Evolutionary conservation across 2,329 filamentous ascomycete species (phyloP), one percentile per base, ranked within the genome.

Genomic region (Microsporum audouinii): DNA sequence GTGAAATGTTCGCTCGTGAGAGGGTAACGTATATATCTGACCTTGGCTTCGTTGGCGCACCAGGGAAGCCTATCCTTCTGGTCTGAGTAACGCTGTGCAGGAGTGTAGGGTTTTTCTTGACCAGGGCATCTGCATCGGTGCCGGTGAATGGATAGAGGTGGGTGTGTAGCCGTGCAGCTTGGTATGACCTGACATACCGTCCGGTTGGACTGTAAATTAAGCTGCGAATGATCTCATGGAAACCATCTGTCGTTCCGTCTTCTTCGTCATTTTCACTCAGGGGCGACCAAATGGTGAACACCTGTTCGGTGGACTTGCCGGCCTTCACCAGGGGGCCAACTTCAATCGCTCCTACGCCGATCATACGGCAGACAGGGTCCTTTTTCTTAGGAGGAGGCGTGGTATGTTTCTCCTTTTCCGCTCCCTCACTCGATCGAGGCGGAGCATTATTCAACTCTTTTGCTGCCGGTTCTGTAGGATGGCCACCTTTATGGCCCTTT

Each of bases 21-120:
- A 99, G 75, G 0, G 91, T 96, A 51, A 99, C 75, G 71, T 99
- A 99, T 58, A 99, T 97, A 72, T 99, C 95, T 8, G 91, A 96
- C 68, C 95, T 82, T 14, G 88, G 81, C 71, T 90, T 91, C 0
- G 88, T 91, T 0, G 94, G 92, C 1, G 91, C 91, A 10, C 91
- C 91, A 2, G 92, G 89, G 71, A 99, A 97, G 1, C 91, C 94
- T 72, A 97, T 91, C 71, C 94, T 94, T 68, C 81, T 87, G 0
- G 91, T 95, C 72, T 88, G 88, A 61, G 81, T 81, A 63, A 97
- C 83, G 58, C 88, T 86, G 58, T 95, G 87, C 12, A 99, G 83
- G 12, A 95, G 77, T 0, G 92, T 97, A 0, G 94, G 94, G 2
- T 90, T 96, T 56, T 87, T 85, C 69, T 88, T 89, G 69, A 97